These are phyloP conservation scores for Diutina ranongensis DNA, from an alignment of 1,139 yeast genomes.

Conservation along the genomic window DNA sequence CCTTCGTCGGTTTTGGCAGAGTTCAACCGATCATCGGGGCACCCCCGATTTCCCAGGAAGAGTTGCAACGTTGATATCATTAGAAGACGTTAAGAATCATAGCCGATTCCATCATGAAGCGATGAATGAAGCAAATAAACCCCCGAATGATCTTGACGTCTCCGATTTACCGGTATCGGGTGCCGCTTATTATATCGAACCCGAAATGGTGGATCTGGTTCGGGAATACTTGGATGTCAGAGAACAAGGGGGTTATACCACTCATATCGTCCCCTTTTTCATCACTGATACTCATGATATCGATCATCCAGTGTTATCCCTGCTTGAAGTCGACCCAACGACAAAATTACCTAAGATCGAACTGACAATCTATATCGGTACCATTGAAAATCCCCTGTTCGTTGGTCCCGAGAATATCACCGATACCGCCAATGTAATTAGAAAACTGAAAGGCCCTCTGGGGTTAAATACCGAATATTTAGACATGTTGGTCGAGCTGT, in stretches of 20 bases:
- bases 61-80: slow-evolving; percentile 68
- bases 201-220: slow-evolving; percentile 50
- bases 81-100: slow-evolving; percentile 36
- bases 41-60: slow-evolving; percentile 79
- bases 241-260: slow-evolving; percentile 82
- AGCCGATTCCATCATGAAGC: slow-evolving; percentile 34
- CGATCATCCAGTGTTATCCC: slow-evolving; percentile 9
- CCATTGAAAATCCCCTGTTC: slow-evolving; percentile 68
- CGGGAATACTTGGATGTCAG: slow-evolving; percentile 62
- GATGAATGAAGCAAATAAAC: slow-evolving; percentile 23
- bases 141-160: slow-evolving; percentile 16
- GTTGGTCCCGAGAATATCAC: slow-evolving; percentile 63
- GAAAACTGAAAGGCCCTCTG: slow-evolving; percentile 57
- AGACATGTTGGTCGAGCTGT: not conserved
- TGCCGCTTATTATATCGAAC: slow-evolving; percentile 73
- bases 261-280: slow-evolving; percentile 58
- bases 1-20: slow-evolving; percentile 84
- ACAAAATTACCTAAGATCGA: slow-evolving; percentile 18
- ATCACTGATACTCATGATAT: slow-evolving; percentile 13
- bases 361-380: slow-evolving; percentile 77
- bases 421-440: slow-evolving; percentile 51
- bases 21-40: slow-evolving; percentile 83
- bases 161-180: slow-evolving; percentile 61
- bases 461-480: slow-evolving; percentile 29
- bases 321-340: slow-evolving; percentile 10